These are phyloP conservation scores for Silene conica DNA, from an alignment of 148 eudicot genomes.

Conservation along the genomic window DNA sequence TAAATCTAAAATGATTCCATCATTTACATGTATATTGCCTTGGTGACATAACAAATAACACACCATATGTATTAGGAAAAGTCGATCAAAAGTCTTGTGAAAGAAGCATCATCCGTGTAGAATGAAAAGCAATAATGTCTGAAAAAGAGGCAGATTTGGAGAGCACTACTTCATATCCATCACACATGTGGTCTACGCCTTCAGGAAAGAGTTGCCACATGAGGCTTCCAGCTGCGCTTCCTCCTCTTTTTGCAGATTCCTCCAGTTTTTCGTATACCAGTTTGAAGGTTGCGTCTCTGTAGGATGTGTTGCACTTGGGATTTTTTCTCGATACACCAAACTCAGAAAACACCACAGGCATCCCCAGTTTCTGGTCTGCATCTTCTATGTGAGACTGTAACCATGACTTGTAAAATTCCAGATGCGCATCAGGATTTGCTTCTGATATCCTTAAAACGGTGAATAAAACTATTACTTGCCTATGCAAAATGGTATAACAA, in stretches of 20 bases:
- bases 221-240: conserved; percentile 71
- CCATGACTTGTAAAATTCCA: conserved; percentile 66
- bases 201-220: conserved; percentile 83
- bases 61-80: background rate
- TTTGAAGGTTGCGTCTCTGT: conserved; percentile 40
- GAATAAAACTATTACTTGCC: background rate
- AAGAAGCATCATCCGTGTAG: conserved; percentile 36
- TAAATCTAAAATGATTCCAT: background rate
- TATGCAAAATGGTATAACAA: background rate
- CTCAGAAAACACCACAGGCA: conserved; percentile 71
- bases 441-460: conserved; percentile 47
- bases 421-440: conserved; percentile 41
- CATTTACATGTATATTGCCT: background rate
- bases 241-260: conserved; percentile 64
- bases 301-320: conserved; percentile 22
- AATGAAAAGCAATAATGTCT: conserved; percentile 52
- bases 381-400: conserved; percentile 80
- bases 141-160: conserved; percentile 48
- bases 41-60: background rate
- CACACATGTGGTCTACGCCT: conserved; percentile 72
- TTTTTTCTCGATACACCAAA: conserved; percentile 68
- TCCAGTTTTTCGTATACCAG: conserved; percentile 44
- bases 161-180: conserved; percentile 69
- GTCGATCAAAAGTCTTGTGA: background rate
- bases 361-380: conserved; percentile 53